Evolutionary conservation across 306 rosid genomes (phyloP).

Genomic region (Dalbergia cultrata): DNA sequence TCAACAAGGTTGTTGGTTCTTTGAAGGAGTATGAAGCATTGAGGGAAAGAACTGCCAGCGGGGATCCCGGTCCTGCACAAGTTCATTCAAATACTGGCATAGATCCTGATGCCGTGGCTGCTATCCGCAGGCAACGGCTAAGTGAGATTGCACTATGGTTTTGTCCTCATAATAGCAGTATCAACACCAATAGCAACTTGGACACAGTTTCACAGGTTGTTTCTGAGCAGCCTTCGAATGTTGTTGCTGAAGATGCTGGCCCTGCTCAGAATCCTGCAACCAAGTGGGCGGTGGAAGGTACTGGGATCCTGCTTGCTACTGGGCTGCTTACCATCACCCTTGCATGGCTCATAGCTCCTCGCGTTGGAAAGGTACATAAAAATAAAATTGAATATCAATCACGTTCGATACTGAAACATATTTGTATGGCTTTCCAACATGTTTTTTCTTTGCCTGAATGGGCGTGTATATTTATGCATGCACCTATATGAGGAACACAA

Average conservation of each 20-base stretch:
- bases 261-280: constrained; percentile 77
- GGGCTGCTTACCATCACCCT: constrained; percentile 94
- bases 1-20: constrained; percentile 75
- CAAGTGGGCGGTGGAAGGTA: constrained; percentile 93
- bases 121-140: constrained; percentile 88
- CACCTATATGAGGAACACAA: not conserved
- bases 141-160: constrained; percentile 95
- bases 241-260: constrained; percentile 60
- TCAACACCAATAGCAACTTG: constrained; percentile 51
- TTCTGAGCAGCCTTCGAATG: constrained; percentile 71
- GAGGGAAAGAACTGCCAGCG: constrained; percentile 87
- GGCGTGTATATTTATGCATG: not conserved
- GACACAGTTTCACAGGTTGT: constrained; percentile 66
- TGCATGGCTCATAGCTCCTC: constrained; percentile 98
- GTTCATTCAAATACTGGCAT: constrained; percentile 58
- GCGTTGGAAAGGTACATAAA: constrained; percentile 83
- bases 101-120: constrained; percentile 98
- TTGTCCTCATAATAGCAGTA: constrained; percentile 67
- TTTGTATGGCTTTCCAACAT: constrained; percentile 7
- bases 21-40: constrained; percentile 85
- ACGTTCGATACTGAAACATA: not conserved
- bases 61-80: constrained; percentile 68
- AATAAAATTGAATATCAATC: constrained; percentile 36
- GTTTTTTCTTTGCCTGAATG: constrained; percentile 37
- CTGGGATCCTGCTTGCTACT: constrained; percentile 95